phyloP scores from a whole-genome alignment of 176 grass and related monocot genomes.

The Hyparrhenia diplandra region DNA sequence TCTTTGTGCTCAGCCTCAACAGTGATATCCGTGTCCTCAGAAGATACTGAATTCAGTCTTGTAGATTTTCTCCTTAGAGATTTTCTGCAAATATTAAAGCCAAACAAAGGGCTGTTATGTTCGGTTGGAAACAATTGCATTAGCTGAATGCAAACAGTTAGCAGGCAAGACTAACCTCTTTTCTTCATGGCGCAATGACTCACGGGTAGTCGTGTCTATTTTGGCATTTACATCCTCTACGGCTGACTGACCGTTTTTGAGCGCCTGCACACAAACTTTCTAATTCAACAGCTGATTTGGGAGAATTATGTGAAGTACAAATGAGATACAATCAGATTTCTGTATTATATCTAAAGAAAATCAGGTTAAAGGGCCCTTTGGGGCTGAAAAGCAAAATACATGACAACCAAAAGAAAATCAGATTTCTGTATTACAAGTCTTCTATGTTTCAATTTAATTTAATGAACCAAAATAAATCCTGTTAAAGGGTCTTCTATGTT shows the following conservation, averaged over 20 bases:
- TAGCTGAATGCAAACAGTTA: neutral
- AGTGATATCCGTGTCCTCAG: neutral
- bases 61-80: constrained; percentile 9
- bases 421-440: too few species aligned
- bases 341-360: neutral
- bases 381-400: too few species aligned
- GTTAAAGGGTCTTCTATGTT: neutral
- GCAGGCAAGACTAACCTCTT: constrained; percentile 25
- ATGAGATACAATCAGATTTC: neutral
- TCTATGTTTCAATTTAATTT: neutral
- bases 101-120: neutral
- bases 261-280: constrained; percentile 22
- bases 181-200: neutral
- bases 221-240: neutral
- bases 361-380: too few species aligned
- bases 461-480: neutral
- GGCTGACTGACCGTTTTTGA: neutral
- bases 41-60: constrained; percentile 8
- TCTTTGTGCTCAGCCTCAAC: constrained; percentile 9
- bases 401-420: too few species aligned
- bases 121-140: constrained; percentile 3
- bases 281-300: constrained; percentile 18
- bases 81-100: constrained; percentile 24
- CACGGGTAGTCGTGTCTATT: neutral
- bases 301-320: neutral